Percentiles rank a stretch among this genome's conserved stretches.
phyloP scores from a whole-genome alignment of 2,329 filamentous ascomycete species.

The Botryotinia calthae region DNA sequence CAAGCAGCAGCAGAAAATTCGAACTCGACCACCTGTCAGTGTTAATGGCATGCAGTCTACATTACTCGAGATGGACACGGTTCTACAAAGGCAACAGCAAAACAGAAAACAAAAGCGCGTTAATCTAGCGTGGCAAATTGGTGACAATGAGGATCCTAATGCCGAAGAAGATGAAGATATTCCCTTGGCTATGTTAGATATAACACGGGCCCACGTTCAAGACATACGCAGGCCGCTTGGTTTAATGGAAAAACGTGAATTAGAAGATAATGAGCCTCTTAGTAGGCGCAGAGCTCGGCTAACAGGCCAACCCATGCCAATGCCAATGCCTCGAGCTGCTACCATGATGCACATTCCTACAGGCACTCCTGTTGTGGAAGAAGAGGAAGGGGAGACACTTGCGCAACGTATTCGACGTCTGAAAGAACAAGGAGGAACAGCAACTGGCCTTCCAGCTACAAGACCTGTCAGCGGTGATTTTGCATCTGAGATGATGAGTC shows the following conservation, averaged over 20 bases:
- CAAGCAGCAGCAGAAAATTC: slow-evolving; percentile 81
- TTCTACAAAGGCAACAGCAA: slow-evolving; percentile 79
- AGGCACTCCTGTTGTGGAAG: slow-evolving; percentile 36
- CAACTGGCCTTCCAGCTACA: slow-evolving; percentile 30
- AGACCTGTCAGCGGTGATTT: slow-evolving; percentile 64
- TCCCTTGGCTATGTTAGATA: slow-evolving; percentile 78
- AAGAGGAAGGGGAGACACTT: slow-evolving; percentile 61
- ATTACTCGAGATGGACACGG: slow-evolving; percentile 83
- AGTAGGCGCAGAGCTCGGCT: slow-evolving; percentile 37
- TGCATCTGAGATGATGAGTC: slow-evolving; percentile 64
- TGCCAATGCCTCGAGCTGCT: slow-evolving; percentile 29
- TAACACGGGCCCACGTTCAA: slow-evolving; percentile 45
- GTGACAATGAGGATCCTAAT: slow-evolving; percentile 49
- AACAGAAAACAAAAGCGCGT: slow-evolving; percentile 72
- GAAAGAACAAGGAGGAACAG: slow-evolving; percentile 50
- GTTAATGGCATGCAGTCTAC: slow-evolving; percentile 84
- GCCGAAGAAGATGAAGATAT: slow-evolving; percentile 75
- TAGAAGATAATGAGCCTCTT: slow-evolving; percentile 86
- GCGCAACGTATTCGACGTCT: slow-evolving; percentile 63
- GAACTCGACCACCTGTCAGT: slow-evolving; percentile 67
- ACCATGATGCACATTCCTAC: slow-evolving; percentile 33
- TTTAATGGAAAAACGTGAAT: slow-evolving; percentile 73
- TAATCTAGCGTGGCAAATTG: slow-evolving; percentile 85
- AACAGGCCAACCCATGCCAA: slow-evolving; percentile 28
- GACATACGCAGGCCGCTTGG: slow-evolving; percentile 66